phyloP scores from a whole-genome alignment of 177 flowering plant species.

The Vitis hybrid region DNA sequence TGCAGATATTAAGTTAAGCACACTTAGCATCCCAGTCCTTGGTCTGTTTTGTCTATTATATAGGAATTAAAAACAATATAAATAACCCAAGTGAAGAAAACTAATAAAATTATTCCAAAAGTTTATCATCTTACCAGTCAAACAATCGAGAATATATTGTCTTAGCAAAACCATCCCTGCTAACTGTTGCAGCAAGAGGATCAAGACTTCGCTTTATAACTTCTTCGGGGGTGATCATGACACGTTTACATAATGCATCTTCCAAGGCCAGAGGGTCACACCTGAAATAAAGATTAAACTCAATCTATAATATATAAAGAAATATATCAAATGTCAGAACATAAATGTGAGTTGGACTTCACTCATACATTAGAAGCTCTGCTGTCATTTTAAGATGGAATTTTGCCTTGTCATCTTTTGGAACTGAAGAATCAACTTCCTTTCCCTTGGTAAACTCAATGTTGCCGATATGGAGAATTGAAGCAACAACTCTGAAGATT shows the following conservation, averaged over 20 bases:
- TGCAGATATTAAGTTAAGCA: constrained; percentile 20
- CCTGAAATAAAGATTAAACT: constrained; percentile 34
- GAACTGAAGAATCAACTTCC: constrained; percentile 56
- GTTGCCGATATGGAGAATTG: constrained; percentile 64
- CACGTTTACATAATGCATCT: constrained; percentile 80
- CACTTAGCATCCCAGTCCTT: background rate
- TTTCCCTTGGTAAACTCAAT: constrained; percentile 52
- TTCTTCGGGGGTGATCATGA: constrained; percentile 87
- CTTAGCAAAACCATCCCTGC: constrained; percentile 81
- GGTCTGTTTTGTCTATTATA: too few species aligned
- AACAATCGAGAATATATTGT: constrained; percentile 72
- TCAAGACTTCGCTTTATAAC: constrained; percentile 74
- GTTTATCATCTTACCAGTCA: constrained; percentile 52
- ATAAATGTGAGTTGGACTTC: too few species aligned
- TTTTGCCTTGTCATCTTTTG: constrained; percentile 55
- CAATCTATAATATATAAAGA: background rate
- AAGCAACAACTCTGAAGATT: constrained; percentile 58
- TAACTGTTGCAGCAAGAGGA: constrained; percentile 64
- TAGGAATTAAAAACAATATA: background rate
- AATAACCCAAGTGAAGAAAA: background rate
- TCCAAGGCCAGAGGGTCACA: constrained; percentile 62
- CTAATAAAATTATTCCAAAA: background rate
- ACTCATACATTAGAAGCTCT: constrained; percentile 55
- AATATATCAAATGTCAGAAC: too few species aligned
- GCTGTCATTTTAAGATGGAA: constrained; percentile 56